Percentiles rank a stretch among this genome's conserved stretches.
Conservation (phyloP, 148 eudicot species). For the Dysphania ambrosioides region DNA sequence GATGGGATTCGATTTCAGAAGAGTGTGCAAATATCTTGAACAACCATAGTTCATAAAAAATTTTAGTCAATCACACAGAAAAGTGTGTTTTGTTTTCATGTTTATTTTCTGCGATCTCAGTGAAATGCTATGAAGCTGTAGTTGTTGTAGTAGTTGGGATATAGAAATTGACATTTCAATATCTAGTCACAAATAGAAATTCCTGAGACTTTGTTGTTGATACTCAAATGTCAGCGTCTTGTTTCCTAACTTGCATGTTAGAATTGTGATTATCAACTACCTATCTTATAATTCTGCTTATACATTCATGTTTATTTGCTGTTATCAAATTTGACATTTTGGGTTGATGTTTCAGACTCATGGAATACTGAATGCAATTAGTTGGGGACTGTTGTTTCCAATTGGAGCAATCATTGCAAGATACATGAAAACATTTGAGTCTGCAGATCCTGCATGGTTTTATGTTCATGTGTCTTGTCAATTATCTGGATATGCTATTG, state of each 20-base stretch:
- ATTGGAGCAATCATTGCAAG: slow-evolving; percentile 70
- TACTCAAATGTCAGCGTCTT: background rate
- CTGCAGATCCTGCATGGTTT: slow-evolving; percentile 93
- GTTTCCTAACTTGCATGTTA: background rate
- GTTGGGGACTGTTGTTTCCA: slow-evolving; percentile 94
- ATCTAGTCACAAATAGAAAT: background rate
- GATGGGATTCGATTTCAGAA: no score
- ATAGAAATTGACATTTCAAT: no score
- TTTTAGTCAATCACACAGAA: background rate
- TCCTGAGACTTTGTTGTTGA: background rate
- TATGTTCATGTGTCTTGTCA: slow-evolving; percentile 77
- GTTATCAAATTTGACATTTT: slow-evolving; percentile 1
- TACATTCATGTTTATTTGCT: background rate
- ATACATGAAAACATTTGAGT: slow-evolving; percentile 58
- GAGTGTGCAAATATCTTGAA: no score
- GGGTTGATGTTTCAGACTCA: no score
- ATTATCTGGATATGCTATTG: slow-evolving; percentile 67
- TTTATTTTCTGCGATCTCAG: background rate
- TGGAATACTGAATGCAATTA: slow-evolving; percentile 80
- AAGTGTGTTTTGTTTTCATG: background rate
- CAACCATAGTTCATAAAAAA: background rate
- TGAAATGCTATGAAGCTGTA: slow-evolving; percentile 1
- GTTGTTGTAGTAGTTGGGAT: background rate
- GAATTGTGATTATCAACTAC: background rate
- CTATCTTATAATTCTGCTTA: background rate